These are phyloP conservation scores for Cubamyces sp. DNA, from an alignment of 768 basidiomycete species.

Conservation along the genomic window DNA sequence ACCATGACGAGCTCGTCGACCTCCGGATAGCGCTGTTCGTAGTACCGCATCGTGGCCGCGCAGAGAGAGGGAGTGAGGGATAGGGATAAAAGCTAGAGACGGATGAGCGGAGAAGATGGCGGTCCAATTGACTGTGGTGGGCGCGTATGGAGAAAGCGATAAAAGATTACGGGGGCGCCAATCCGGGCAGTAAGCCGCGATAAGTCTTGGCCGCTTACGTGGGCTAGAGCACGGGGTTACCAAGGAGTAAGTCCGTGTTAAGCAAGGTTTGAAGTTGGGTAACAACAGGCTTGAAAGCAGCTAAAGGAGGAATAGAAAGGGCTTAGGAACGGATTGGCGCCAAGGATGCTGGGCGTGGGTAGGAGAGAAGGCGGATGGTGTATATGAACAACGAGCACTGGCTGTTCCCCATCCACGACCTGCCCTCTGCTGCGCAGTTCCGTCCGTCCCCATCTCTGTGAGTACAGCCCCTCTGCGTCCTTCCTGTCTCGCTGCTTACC, in stretches of 20 bases:
- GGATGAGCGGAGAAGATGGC: slow-evolving; percentile 12
- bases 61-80: not conserved
- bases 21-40: slow-evolving; percentile 91
- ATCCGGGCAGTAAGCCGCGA: not conserved
- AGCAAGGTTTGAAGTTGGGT: not conserved
- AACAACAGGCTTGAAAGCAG: not conserved
- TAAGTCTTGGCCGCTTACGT: not conserved
- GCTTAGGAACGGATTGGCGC: not conserved
- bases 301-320: too few relatives aligned
- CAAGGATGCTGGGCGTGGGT: slow-evolving; percentile 8
- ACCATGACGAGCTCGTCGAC: slow-evolving; percentile 99
- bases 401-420: not conserved
- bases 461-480: not conserved
- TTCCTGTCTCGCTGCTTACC: not conserved
- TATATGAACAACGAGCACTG: not conserved
- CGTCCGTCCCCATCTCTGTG: not conserved
- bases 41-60: slow-evolving; percentile 74
- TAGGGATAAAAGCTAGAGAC: not conserved
- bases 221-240: not conserved
- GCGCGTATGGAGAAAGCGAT: slow-evolving; percentile 4
- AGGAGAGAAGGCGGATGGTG: not conserved
- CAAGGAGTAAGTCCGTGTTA: not conserved
- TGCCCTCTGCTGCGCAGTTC: not conserved
- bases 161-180: slow-evolving; percentile 13
- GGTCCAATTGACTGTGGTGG: slow-evolving; percentile 8